Percentiles rank a stretch among this genome's conserved stretches.
phyloP scores from a whole-genome alignment of 2,329 filamentous ascomycete genomes.

The Meredithiella fracta region DNA sequence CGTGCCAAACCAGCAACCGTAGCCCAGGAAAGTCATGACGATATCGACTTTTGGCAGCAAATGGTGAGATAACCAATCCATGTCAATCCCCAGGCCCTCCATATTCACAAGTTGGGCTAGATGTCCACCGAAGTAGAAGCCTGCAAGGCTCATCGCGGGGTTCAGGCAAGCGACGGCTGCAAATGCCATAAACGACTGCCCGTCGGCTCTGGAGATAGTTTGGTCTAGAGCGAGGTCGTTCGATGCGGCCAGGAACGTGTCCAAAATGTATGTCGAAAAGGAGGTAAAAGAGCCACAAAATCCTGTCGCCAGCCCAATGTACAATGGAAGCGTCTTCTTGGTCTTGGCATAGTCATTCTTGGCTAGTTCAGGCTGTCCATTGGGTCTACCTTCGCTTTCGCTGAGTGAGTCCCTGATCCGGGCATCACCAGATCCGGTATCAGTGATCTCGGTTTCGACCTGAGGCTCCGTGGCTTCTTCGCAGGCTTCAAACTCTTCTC shows the following conservation, averaged over 20 bases:
- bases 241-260: slow-evolving; percentile 61
- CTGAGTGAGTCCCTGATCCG: slow-evolving; percentile 6
- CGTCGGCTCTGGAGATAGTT: slow-evolving; percentile 40
- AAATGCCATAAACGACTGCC: slow-evolving; percentile 70
- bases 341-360: slow-evolving; percentile 29
- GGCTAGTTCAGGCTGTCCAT: not conserved
- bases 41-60: slow-evolving; percentile 41
- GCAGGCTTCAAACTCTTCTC: not conserved
- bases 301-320: slow-evolving; percentile 70
- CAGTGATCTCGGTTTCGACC: not conserved
- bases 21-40: slow-evolving; percentile 45
- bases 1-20: slow-evolving; percentile 63
- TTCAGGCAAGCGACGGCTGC: slow-evolving; percentile 60
- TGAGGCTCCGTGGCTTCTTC: slow-evolving; percentile 5
- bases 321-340: slow-evolving; percentile 79
- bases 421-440: not conserved
- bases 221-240: slow-evolving; percentile 43
- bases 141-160: slow-evolving; percentile 51
- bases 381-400: slow-evolving; percentile 8
- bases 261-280: slow-evolving; percentile 73
- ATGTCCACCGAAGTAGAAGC: slow-evolving; percentile 57
- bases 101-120: slow-evolving; percentile 39
- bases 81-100: not conserved
- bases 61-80: slow-evolving; percentile 6
- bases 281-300: slow-evolving; percentile 85